phyloP scores from a whole-genome alignment of 306 rosid genomes.

The Herpetospermum pedunculosum region DNA sequence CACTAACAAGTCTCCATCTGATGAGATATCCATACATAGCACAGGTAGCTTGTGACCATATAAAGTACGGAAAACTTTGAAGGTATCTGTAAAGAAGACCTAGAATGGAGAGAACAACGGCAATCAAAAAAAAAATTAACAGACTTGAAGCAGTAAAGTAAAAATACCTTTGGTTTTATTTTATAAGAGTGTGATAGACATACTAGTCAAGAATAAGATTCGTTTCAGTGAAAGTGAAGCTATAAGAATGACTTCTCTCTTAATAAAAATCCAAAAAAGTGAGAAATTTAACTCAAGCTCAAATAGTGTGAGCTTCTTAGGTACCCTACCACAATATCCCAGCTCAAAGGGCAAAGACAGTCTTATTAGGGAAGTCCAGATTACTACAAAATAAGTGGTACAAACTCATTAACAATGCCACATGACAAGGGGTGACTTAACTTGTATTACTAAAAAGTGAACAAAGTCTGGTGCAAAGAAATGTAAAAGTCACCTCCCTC shows the following conservation, averaged over 20 bases:
- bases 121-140: slow-evolving; percentile 14
- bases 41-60: slow-evolving; percentile 94
- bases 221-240: neutral
- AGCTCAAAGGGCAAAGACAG: neutral
- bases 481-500: neutral
- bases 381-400: neutral
- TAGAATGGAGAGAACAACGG: slow-evolving; percentile 20
- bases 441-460: neutral
- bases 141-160: neutral
- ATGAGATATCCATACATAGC: slow-evolving; percentile 91
- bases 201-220: neutral
- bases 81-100: slow-evolving; percentile 67
- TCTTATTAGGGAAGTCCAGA: neutral
- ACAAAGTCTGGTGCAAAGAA: neutral
- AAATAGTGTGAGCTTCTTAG: neutral
- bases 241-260: neutral
- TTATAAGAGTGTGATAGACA: neutral
- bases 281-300: neutral
- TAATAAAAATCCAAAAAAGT: neutral
- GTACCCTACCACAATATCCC: neutral
- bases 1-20: slow-evolving; percentile 82
- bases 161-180: neutral
- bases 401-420: neutral
- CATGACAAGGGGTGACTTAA: neutral
- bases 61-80: slow-evolving; percentile 69